These are phyloP conservation scores for Cenchrus americanus DNA, from an alignment of 176 grass and related monocot genomes.

Conservation along the genomic window DNA sequence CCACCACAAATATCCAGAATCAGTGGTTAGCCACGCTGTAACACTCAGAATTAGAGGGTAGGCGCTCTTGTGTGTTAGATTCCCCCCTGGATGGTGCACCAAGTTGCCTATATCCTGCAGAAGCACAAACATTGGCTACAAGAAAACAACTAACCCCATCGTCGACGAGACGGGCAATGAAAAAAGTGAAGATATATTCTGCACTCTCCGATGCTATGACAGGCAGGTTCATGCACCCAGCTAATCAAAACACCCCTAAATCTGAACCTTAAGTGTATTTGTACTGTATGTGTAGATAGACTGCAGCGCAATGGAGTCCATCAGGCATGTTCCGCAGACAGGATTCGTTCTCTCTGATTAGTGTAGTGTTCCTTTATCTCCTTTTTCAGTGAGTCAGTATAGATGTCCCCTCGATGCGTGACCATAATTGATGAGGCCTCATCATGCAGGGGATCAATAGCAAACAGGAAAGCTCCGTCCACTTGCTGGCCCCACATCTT, in stretches of 20 bases:
- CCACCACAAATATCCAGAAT: too few relatives aligned
- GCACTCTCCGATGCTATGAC: neutral
- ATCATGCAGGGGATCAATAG: neutral
- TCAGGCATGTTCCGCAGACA: neutral
- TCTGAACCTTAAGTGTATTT: neutral
- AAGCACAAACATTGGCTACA: neutral
- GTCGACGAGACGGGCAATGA: neutral
- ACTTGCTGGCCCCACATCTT: neutral
- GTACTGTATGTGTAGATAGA: neutral
- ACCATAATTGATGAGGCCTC: neutral
- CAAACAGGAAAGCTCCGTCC: neutral
- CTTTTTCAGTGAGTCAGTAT: neutral
- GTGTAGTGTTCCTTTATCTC: neutral
- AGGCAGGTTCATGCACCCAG: conserved; percentile 4
- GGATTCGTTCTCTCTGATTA: neutral
- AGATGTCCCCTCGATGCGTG: too few relatives aligned
- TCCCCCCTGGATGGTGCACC: neutral
- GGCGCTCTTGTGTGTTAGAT: neutral
- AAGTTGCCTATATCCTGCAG: neutral
- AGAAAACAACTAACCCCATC: neutral
- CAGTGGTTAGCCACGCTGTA: neutral
- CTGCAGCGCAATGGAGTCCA: neutral
- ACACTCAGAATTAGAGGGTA: neutral
- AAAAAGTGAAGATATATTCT: conserved; percentile 9
- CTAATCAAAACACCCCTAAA: neutral